phyloP scores from a whole-genome alignment of 148 eudicot genomes.

The Fallopia convolvulus region DNA sequence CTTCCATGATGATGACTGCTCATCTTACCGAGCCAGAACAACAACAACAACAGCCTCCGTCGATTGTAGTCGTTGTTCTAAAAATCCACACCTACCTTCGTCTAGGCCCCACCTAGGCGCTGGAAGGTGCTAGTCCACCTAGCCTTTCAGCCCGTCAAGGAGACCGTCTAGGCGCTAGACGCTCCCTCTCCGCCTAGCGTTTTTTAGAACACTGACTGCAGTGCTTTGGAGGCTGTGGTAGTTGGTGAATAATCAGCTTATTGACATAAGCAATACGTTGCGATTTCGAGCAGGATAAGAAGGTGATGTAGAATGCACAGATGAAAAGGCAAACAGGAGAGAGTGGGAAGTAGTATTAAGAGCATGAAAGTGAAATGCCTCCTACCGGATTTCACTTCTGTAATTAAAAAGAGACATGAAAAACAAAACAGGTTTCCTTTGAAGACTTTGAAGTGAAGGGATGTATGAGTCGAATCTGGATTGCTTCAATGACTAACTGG shows the following conservation, averaged over 20 bases:
- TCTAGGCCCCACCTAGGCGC: too few relatives aligned
- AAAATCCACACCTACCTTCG: too few relatives aligned
- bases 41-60: neutral
- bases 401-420: too few relatives aligned
- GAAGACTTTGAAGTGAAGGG: neutral
- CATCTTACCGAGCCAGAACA: neutral
- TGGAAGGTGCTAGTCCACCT: too few relatives aligned
- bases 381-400: neutral
- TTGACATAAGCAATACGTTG: neutral
- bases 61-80: too few relatives aligned
- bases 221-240: neutral
- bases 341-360: neutral
- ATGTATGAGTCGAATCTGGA: neutral
- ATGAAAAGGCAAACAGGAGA: neutral
- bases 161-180: too few relatives aligned
- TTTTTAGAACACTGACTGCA: too few relatives aligned
- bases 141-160: too few relatives aligned
- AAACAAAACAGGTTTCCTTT: neutral
- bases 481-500: too few relatives aligned
- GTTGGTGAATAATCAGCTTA: neutral
- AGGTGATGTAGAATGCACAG: neutral
- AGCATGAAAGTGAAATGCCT: slow-evolving; percentile 5
- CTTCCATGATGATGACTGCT: slow-evolving; percentile 3
- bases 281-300: neutral
- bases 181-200: too few relatives aligned